Conservation (phyloP, 2,329 filamentous ascomycete genomes). For the Dactylellina haptotyla region DNA sequence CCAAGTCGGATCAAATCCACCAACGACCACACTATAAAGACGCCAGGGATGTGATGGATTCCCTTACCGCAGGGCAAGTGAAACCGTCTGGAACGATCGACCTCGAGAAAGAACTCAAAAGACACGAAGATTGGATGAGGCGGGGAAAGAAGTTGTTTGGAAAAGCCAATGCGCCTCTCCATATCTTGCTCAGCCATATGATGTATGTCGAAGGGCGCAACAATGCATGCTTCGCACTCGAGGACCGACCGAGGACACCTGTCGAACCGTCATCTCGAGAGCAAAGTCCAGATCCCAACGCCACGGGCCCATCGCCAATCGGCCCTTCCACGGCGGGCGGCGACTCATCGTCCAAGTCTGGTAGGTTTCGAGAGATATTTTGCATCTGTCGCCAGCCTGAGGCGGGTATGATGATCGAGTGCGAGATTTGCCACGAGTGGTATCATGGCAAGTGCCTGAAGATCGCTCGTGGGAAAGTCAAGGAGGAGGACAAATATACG, state of each 20-base stretch:
- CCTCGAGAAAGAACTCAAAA: conserved; percentile 90
- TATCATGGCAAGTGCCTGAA: conserved; percentile 99
- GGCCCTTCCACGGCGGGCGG: conserved; percentile 26
- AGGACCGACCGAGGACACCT: conserved; percentile 86
- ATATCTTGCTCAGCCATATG: conserved; percentile 95
- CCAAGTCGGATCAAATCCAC: conserved; percentile 76
- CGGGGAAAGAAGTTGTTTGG: conserved; percentile 97
- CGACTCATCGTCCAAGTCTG: conserved; percentile 54
- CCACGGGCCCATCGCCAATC: conserved; percentile 23
- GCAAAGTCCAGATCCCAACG: conserved; percentile 68
- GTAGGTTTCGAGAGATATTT: conserved; percentile 84
- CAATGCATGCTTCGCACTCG: conserved; percentile 86
- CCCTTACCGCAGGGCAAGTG: conserved; percentile 86
- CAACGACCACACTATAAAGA: conserved; percentile 88
- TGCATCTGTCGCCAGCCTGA: conserved; percentile 94
- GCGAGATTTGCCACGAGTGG: conserved; percentile 98
- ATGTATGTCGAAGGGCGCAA: conserved; percentile 92
- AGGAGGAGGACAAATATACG: conserved; percentile 97
- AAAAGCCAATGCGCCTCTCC: conserved; percentile 94
- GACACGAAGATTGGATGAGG: conserved; percentile 99
- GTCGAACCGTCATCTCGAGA: conserved; percentile 92
- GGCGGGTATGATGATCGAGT: conserved; percentile 99
- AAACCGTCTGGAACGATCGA: conserved; percentile 92
- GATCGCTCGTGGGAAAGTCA: conserved; percentile 95
- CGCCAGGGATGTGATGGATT: conserved; percentile 88